Evolutionary conservation across 2,329 filamentous ascomycete genomes (phyloP).

Genomic region (Coleophoma eucalyptorum): DNA sequence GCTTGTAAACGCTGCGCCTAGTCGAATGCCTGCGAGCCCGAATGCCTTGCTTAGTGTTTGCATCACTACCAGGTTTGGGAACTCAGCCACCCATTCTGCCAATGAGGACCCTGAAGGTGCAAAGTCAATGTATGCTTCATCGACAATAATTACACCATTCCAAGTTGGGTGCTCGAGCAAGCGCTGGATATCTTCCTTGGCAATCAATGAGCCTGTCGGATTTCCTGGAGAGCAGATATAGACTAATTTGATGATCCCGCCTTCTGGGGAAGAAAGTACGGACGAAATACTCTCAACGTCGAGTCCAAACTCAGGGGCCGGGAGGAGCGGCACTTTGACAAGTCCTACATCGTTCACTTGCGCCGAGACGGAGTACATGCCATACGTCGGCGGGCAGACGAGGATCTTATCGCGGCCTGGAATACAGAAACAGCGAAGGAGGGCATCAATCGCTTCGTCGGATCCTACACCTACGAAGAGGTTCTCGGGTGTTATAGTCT

Average conservation of each 20-base stretch:
- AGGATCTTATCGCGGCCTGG: constrained; percentile 87
- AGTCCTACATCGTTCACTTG: constrained; percentile 89
- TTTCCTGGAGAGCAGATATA: constrained; percentile 97
- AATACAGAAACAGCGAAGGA: constrained; percentile 88
- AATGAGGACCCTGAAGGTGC: constrained; percentile 74
- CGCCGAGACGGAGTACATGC: constrained; percentile 95
- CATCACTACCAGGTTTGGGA: constrained; percentile 95
- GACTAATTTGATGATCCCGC: constrained; percentile 73
- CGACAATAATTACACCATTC: constrained; percentile 91
- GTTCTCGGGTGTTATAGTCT: constrained; percentile 72
- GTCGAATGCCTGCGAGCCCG: constrained; percentile 86
- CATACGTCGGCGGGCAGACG: constrained; percentile 94
- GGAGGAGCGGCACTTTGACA: constrained; percentile 78
- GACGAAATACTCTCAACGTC: constrained; percentile 66
- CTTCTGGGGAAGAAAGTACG: constrained; percentile 53
- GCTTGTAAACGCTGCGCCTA: constrained; percentile 81
- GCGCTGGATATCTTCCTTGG: constrained; percentile 67
- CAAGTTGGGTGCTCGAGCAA: constrained; percentile 84
- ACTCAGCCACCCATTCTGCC: constrained; percentile 87
- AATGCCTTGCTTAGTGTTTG: constrained; percentile 99
- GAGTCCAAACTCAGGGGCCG: constrained; percentile 68
- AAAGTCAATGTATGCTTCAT: constrained; percentile 97
- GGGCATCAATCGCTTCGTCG: constrained; percentile 93
- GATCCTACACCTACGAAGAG: constrained; percentile 94
- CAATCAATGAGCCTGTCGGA: constrained; percentile 77